Evolutionary conservation across 148 eudicot genomes (phyloP), one percentile per base, ranked within the genome.

Genomic region (Rhododendron ovatum): DNA sequence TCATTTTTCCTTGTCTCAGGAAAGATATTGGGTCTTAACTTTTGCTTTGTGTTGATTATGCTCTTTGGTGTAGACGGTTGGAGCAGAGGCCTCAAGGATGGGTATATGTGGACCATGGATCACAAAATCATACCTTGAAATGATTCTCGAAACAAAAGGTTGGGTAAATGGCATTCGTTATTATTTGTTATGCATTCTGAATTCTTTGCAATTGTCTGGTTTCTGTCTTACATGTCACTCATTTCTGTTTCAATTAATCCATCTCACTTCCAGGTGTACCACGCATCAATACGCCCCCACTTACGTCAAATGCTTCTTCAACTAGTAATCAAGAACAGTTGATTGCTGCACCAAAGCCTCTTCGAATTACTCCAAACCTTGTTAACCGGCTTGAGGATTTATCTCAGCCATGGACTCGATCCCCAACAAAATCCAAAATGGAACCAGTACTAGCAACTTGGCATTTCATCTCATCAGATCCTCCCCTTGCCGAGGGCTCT

Each of bases 351-450:
- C 99, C 98, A 59, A 94, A 88, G 89, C 99, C 99, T 41, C 91
- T 97, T 82, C 98, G 99, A 77, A 85, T 97, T 75, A 89, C 95
- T 81, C 92, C 98, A 0, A 92, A 96, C 85, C 87, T 94, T 84
- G 96, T 93, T 81, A 94, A 92, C 86, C 91, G 88, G 84, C 93
- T 95, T 81, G 99, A 97, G 74, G 99, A 97, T 91, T 88, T 95
- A 84, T 93, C 99, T 88, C 99, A 97, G 87, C 98, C 99, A 48
- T 97, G 99, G 99, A 97, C 99, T 67, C 94, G 99, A 24, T 97
- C 99, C 45, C 99, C 99, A 50, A 97, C 98, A 84, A 97, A 97
- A 90, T 93, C 99, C 65, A 92, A 91, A 89, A 89, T 93, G 93
- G 99, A 95, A 80, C 98, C 99, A 80, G 92, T 97, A 20, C 84